Evolutionary conservation across 164 flowering plant genomes (phyloP).

Genomic region (Kalanchoe fedtschenkoi): DNA sequence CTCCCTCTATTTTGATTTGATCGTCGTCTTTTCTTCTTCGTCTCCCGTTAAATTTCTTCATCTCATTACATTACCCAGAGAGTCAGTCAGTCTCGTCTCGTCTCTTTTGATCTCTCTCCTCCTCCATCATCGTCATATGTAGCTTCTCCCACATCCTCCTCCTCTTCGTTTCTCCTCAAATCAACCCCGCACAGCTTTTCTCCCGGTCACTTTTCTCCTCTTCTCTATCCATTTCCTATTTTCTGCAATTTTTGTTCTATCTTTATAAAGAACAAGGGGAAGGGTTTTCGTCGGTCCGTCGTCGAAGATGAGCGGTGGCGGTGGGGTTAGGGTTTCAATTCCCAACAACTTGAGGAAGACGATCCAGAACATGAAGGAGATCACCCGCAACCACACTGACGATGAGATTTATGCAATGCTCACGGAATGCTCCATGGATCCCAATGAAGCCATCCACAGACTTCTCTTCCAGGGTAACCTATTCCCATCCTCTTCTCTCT

Average conservation of each 20-base stretch:
- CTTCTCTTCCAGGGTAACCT: slow-evolving; percentile 60
- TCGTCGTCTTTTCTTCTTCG: slow-evolving; percentile 9
- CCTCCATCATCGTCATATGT: background rate
- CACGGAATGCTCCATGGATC: slow-evolving; percentile 81
- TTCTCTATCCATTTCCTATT: background rate
- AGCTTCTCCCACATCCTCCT: background rate
- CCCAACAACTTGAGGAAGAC: slow-evolving; percentile 39
- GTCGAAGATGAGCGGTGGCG: slow-evolving; percentile 43
- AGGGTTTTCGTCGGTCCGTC: background rate
- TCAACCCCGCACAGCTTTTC: background rate
- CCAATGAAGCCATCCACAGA: slow-evolving; percentile 74
- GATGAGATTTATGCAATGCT: slow-evolving; percentile 90
- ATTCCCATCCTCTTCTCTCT: background rate
- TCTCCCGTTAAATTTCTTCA: no score
- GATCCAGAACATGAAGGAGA: slow-evolving; percentile 78
- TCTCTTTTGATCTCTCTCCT: background rate
- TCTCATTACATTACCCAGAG: background rate
- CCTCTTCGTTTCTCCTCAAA: background rate
- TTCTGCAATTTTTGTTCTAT: background rate
- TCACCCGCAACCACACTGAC: slow-evolving; percentile 57
- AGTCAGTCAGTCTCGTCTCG: background rate
- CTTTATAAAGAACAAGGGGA: background rate
- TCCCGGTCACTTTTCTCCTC: background rate
- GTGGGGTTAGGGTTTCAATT: slow-evolving; percentile 49
- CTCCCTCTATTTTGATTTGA: no score